Base-by-base conservation (phyloP, 257 asterid species). In the Gentiana macrophylla region DNA sequence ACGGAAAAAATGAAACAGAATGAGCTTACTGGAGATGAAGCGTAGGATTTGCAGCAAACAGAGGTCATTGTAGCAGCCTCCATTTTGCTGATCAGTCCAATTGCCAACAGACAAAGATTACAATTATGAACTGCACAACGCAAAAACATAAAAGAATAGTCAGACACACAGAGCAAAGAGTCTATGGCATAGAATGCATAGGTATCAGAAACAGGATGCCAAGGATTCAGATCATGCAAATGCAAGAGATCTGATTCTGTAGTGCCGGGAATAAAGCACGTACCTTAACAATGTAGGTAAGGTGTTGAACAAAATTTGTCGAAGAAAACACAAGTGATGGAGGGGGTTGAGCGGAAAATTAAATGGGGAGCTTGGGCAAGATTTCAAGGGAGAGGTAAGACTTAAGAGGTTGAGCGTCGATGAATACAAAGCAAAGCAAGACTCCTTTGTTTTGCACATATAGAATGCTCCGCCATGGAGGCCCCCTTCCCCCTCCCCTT, bases 401-500 rank as follows among this genome's bases (percentile, higher is more conserved):
- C 12, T 12, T 37, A 46, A 65, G 51, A 43, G 62, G 24, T 12
- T 37, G 50, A 65, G 51, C 45, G 62, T 63, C 77, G 77, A 72
- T 72, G 77, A 67, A 51, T 59, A 60, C 74, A 63, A 72, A 70
- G 71, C 38, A 11, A 12, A 37, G 7, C 52, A 35, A 2, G 3
- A 1, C 8, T 36, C 3, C 32, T 3, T 15, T 53, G 37, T 34
- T 44, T 53, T n/a, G 11, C 8, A 13, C 35, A 58, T 15, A 50
- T 62, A 52, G 70, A 59, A 72, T 45, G 58, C 57, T 72, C 77
- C 77, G 77, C 73, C 77, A 45, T 66, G 6, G 1, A 8, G 67
- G 54, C 24, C 35, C 55, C 24, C 33, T 24, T 24, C 24, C 24
- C 24, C 24, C 1, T 24, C 1, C 24, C 24, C 24, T 24, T 24